These are phyloP conservation scores for Backusella australiensis DNA, from an alignment of 192 early-diverging fungal species.

Conservation along the genomic window DNA sequence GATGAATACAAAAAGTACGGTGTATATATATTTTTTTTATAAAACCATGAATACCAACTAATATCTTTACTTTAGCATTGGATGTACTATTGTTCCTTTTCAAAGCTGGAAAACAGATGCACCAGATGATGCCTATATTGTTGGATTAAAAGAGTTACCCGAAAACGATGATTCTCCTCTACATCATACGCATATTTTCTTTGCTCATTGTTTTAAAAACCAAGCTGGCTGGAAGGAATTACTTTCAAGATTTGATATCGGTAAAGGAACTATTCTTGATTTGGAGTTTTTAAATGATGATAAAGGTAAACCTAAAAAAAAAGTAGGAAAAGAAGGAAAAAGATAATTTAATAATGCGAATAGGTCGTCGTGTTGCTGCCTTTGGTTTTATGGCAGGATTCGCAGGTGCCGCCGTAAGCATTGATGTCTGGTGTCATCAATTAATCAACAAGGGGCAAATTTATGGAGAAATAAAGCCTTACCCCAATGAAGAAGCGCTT, in stretches of 20 bases:
- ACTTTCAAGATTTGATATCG: conserved; percentile 76
- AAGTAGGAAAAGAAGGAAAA: not conserved
- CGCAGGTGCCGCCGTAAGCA: conserved; percentile 86
- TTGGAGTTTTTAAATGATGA: conserved; percentile 91
- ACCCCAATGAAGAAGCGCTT: conserved; percentile 78
- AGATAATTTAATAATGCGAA: not conserved
- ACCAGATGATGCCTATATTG: conserved; percentile 87
- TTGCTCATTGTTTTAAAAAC: conserved; percentile 97
- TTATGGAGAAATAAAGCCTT: conserved; percentile 78
- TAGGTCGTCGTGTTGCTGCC: conserved; percentile 87
- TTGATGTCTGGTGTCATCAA: conserved; percentile 90
- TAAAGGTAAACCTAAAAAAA: conserved; percentile 37
- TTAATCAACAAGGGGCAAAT: conserved; percentile 47
- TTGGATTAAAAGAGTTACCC: conserved; percentile 95
- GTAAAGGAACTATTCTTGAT: conserved; percentile 85
- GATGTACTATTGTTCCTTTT: conserved; percentile 73
- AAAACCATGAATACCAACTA: not conserved
- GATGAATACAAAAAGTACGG: conserved; percentile 76
- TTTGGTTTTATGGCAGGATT: conserved; percentile 98
- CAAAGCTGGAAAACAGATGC: conserved; percentile 82
- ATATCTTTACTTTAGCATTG: conserved; percentile 44
- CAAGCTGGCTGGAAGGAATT: conserved; percentile 96
- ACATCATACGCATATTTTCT: conserved; percentile 93
- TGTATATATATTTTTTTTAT: not conserved
- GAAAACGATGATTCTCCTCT: conserved; percentile 89